Evolutionary conservation across 1,139 yeast genomes (phyloP), one percentile per base, ranked within the genome.

Genomic region (Yamadazyma sp.): DNA sequence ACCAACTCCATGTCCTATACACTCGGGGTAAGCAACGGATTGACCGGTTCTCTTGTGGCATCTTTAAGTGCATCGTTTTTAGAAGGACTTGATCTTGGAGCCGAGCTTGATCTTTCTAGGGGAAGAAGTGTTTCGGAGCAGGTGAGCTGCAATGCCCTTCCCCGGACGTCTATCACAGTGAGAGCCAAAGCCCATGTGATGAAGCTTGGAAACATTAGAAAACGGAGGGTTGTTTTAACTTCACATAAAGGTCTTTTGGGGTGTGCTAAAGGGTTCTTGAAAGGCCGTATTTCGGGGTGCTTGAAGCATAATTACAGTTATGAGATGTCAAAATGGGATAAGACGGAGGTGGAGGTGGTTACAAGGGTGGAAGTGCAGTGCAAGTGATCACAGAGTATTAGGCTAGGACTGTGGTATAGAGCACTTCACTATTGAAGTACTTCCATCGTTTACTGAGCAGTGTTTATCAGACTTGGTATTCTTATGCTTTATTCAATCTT

Each of bases 81-180:
- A 12, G 28, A 27, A 9, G 26, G 22, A 17, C n/a, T 18, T 6
- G 31, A 31, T 3, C 4, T 35, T 9, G 40, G 38, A 17, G 33
- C 29, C 8, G 50, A 43, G 20, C 6, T 44, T n/a, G 52, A 42
- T 16, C 18, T 37, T 6, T 6, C 38, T 2, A 31, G 24, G 11
- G 43, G 45, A 11, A n/a, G 16, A 8, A 11, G 39, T 6, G 16
- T 32, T 16, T 24, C 42, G 1, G 34, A 37, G 27, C 29, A 28
- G 14, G 37, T 44, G 6, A 27, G 45, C n/a, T 48, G 52, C 27
- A 40, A 36, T 16, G 47, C 40, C 11, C 34, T 32, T 5, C 42
- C 51, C 6, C 49, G 50, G 1, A 33, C 37, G 12, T 33, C 29
- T 10, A 39, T 38, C 7, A 20, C 31, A 6, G 38, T 47, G 23